Conservation (phyloP, 2,329 filamentous ascomycete genomes). For the Pleomassaria siparia region DNA sequence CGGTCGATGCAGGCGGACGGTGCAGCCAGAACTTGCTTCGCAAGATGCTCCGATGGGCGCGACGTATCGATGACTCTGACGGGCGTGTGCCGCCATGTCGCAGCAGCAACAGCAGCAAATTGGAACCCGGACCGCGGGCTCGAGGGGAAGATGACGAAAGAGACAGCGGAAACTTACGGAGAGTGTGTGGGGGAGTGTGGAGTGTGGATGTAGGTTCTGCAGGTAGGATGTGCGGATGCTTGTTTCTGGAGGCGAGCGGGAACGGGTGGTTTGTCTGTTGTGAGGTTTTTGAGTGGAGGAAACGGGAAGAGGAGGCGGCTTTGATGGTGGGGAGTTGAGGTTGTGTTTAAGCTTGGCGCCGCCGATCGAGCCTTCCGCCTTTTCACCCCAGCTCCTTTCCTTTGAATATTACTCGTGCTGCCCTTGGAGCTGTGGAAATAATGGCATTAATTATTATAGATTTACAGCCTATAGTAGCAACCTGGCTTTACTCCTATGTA, state of each 20-base stretch:
- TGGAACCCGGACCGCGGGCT: conserved; percentile 24
- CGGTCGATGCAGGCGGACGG: conserved; percentile 11
- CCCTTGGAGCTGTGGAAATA: neutral
- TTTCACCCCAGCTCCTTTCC: neutral
- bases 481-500: too few species aligned
- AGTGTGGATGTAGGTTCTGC: conserved; percentile 7
- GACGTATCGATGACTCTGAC: conserved; percentile 21
- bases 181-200: conserved; percentile 13
- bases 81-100: conserved; percentile 21
- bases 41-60: conserved; percentile 13
- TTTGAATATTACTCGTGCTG: neutral
- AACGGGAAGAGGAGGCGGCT: neutral
- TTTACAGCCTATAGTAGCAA: neutral
- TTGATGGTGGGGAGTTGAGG: neutral
- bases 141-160: conserved; percentile 29
- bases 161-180: conserved; percentile 33
- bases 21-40: too few species aligned
- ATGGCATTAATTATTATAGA: neutral
- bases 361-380: conserved; percentile 4
- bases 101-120: conserved; percentile 28
- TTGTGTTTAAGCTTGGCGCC: neutral
- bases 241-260: conserved; percentile 15
- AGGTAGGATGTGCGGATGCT: conserved; percentile 14
- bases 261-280: conserved; percentile 18
- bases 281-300: neutral